phyloP scores from a whole-genome alignment of 2,329 filamentous ascomycete genomes.

The Epicoccum nigrum region DNA sequence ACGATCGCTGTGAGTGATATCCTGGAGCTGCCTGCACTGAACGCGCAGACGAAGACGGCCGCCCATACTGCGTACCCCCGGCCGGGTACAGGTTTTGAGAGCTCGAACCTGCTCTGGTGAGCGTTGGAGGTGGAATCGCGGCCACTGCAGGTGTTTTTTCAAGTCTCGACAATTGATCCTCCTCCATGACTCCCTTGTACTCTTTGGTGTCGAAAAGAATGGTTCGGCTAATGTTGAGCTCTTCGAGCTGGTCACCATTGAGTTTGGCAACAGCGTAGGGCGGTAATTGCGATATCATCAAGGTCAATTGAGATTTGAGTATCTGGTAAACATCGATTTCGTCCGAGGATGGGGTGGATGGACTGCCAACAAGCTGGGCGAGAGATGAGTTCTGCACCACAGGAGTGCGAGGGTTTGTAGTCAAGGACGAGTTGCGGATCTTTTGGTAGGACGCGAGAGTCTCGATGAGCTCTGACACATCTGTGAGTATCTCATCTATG shows the following conservation, averaged over 20 bases:
- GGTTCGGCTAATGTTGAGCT: constrained; percentile 80
- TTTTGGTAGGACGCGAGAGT: constrained; percentile 79
- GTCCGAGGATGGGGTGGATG: constrained; percentile 67
- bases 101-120: constrained; percentile 35
- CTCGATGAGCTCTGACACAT: constrained; percentile 77
- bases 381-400: constrained; percentile 71
- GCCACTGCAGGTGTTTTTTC: constrained; percentile 49
- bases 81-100: constrained; percentile 39
- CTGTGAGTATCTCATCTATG: constrained; percentile 71
- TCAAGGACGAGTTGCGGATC: constrained; percentile 74
- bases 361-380: constrained; percentile 59
- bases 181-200: constrained; percentile 80
- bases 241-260: constrained; percentile 82
- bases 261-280: constrained; percentile 87
- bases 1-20: constrained; percentile 47
- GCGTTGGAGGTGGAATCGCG: constrained; percentile 35
- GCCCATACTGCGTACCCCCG: constrained; percentile 39
- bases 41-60: constrained; percentile 36
- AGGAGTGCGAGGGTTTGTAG: constrained; percentile 68
- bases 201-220: constrained; percentile 75
- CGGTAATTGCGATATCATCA: constrained; percentile 77
- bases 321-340: constrained; percentile 70
- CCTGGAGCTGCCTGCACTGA: constrained; percentile 38
- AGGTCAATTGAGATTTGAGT: constrained; percentile 74
- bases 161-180: constrained; percentile 67